Evolutionary conservation across 2,329 filamentous ascomycete genomes (phyloP), one percentile per base, ranked within the genome.

Genomic region (Alternaria arborescens): DNA sequence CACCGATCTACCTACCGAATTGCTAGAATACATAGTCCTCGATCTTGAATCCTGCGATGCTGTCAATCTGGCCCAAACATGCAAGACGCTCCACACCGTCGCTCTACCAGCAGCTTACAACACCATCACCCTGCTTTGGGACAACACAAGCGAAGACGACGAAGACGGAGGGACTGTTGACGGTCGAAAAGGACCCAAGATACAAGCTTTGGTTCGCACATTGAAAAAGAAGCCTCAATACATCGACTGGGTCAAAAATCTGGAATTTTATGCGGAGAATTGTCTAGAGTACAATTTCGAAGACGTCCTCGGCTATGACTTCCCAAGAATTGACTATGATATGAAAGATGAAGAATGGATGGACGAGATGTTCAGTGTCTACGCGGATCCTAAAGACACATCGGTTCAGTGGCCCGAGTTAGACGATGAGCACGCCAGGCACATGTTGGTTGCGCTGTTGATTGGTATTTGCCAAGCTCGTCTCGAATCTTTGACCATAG

Each of bases 21-120:
- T 57, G 41, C 26, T 57, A 8, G 54, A 57, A 7, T 32, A 5
- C 38, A 51, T 57, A 32, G 26, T 57, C 26, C n/a, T 44, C 10
- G n/a, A 36, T 34, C 34, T 57, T 34, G 36, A 34, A 2, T 43
- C 16, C 10, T 28, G 38, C 10, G 54, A 36, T 42, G 46, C 38
- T n/a, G 26, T 41, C 18, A 42, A 36, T 28, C 36, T 57, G 14
- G 40, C 46, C 10, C 36, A 34, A 22, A 51, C 54, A 43, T 51
- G 54, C 36, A 57, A 51, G 32, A 3, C 26, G 16, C 44, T 57
- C 26, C 26, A 48, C 38, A 38, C 54, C 7, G 46, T 34, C 11
- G 46, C 46, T 38, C 18, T 52, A 26, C 38, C 55, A 3, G 34
- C 34, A 22, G 46, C 46, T 7, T 52, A 52, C 40, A 38, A 44